Percentiles rank a stretch among this genome's conserved stretches.
Conservation (phyloP, 2,329 filamentous ascomycete genomes). For the Cadophora sp. region DNA sequence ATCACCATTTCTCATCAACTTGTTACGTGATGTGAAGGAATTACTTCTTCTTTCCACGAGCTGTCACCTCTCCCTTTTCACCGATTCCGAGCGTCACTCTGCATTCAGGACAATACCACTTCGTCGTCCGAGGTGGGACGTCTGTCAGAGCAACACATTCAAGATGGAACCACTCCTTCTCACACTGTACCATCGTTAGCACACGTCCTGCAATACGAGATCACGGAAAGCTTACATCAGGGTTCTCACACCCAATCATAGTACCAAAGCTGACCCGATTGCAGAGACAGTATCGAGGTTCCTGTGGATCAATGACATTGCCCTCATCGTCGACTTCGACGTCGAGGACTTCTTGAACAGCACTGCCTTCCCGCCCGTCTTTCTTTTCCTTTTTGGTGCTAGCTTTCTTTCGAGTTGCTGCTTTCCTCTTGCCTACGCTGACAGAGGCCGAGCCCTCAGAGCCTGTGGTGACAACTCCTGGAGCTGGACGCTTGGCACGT, state of each 20-base stretch:
- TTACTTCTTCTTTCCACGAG: conserved; percentile 45
- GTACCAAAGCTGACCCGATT: conserved; percentile 81
- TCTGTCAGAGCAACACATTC: conserved; percentile 74
- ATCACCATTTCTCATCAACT: background rate
- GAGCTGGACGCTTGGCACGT: conserved; percentile 73
- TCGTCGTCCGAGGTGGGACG: conserved; percentile 74
- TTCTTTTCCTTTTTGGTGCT: conserved; percentile 52
- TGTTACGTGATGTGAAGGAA: background rate
- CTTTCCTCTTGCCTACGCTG: conserved; percentile 75
- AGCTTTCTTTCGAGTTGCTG: conserved; percentile 70
- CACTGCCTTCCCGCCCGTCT: conserved; percentile 50
- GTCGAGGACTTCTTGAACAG: conserved; percentile 57
- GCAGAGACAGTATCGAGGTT: conserved; percentile 79
- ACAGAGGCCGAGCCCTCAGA: conserved; percentile 57
- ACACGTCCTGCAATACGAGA: background rate
- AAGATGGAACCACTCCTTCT: conserved; percentile 86
- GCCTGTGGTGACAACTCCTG: conserved; percentile 67
- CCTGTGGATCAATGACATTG: conserved; percentile 75
- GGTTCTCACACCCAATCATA: conserved; percentile 85
- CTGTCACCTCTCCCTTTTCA: conserved; percentile 66
- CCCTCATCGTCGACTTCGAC: conserved; percentile 70
- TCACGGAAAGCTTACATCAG: conserved; percentile 63
- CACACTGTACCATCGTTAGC: conserved; percentile 60
- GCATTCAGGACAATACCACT: conserved; percentile 87
- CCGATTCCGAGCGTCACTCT: conserved; percentile 67